Evolutionary conservation across 306 rosid genomes (phyloP), one percentile per base, ranked within the genome.

Genomic region (Cyclanthera cordifolia): DNA sequence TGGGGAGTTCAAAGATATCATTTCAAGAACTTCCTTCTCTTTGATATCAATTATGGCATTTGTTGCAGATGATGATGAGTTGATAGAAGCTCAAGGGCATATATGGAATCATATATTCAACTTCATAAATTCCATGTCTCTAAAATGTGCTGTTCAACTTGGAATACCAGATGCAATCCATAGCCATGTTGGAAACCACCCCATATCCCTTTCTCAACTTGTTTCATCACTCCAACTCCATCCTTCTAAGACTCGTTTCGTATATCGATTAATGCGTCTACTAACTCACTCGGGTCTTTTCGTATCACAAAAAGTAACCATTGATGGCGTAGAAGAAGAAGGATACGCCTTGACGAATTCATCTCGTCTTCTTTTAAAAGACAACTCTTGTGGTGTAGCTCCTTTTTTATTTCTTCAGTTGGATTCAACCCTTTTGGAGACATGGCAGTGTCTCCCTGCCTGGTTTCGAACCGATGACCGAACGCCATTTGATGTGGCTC

Each of bases 181-280:
- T 41, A 78, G 54, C 13, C 61, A 82, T 47, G n/a, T n/a, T n/a
- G 83, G 80, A 27, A 41, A 72, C 21, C 53, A 48, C 54, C 86
- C 86, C 52, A 65, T 82, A 71, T 59, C 84, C 6, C 75, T 77
- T 7, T 79, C 88, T 19, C 21, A 53, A 6, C 86, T 84, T 39
- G 45, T 71, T n/a, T 20, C 79, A 3, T 27, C 76, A 15, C 17
- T 84, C 37, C 82, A 75, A 49, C 79, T 83, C 48, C 77, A 78
- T 43, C 82, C 83, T 0, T 53, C 71, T 6, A 85, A 88, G 76
- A 21, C 75, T 27, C 5, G 3, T 0, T 19, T 4, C n/a, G 8
- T 88, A 8, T 3, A 56, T 5, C 86, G 85, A 14, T 75, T 88
- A 21, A 82, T 85, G 89, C 81, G 83, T 41, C 10, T 80, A 15